Percentiles rank a stretch among this genome's conserved stretches.
phyloP scores from a whole-genome alignment of 148 eudicot genomes.

The Silene uniflora region DNA sequence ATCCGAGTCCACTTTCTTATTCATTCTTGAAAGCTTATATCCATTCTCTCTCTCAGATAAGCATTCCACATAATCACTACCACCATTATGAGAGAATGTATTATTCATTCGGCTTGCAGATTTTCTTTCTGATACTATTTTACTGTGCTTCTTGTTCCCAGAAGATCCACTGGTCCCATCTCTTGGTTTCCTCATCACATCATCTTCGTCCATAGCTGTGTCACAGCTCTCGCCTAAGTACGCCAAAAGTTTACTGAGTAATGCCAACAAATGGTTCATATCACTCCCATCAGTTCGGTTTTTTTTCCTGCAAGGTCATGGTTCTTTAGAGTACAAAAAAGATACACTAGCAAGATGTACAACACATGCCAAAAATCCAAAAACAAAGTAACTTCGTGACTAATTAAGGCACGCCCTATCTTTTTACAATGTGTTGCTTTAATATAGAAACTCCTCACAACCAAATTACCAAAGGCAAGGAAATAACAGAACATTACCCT shows the following conservation, averaged over 20 bases:
- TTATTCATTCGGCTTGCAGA: slow-evolving; percentile 43
- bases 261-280: slow-evolving; percentile 53
- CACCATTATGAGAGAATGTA: slow-evolving; percentile 38
- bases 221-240: slow-evolving; percentile 51
- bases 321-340: slow-evolving; percentile 5
- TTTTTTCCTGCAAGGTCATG: slow-evolving; percentile 46
- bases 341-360: neutral
- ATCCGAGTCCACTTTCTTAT: slow-evolving; percentile 55
- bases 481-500: neutral
- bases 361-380: neutral
- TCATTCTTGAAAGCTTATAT: slow-evolving; percentile 55
- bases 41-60: slow-evolving; percentile 71
- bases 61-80: slow-evolving; percentile 53
- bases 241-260: slow-evolving; percentile 66
- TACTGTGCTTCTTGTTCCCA: slow-evolving; percentile 53
- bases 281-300: slow-evolving; percentile 62
- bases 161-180: slow-evolving; percentile 51
- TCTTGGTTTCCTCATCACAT: slow-evolving; percentile 52
- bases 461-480: neutral
- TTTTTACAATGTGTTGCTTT: neutral
- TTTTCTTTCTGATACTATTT: slow-evolving; percentile 49
- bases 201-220: slow-evolving; percentile 42
- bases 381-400: neutral
- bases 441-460: neutral
- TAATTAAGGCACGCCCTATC: neutral